Evolutionary conservation across 2,329 filamentous ascomycete genomes (phyloP), one percentile per base, ranked within the genome.

Genomic region (Trichoderma harzianum): DNA sequence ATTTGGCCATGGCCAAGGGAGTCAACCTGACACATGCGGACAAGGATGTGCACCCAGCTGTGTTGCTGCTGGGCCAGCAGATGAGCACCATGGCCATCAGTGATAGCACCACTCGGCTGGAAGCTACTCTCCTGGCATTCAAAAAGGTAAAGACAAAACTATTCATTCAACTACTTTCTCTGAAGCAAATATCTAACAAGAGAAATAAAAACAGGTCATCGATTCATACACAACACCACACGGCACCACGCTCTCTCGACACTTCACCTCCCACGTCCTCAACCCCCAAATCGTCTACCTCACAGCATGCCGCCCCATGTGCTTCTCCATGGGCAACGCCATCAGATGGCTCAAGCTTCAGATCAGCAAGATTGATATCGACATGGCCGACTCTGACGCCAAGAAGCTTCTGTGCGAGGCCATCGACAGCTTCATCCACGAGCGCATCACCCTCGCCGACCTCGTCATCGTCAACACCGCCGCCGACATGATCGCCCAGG

Each of bases 251-350:
- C 88, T 99, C 55, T 92, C 94, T 24, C 91, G 96, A 39, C 95
- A 99, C 84, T 91, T 99, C 77, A 96, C 94, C 36, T 92, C 93
- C 12, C 94, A 98, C 81, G 91, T 94, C 74, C 90, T 99, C 72
- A 96, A 94, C 78, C 93, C 95, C 47, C 96, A 99, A 82, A 98
- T 99, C 78, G 94, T 97, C 75, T 98, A 97, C 79, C 88, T 99
- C 73, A 93, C 93, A 73, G 94, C 94, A 76, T 98, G 95, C 79
- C 91, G 96, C n/a, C 95, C 96, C 39, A 93, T 99, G 83, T 97
- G 93, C 75, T 96, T 97, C 82, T 94, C 93, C 74, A 97, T 98
- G 91, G 96, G 96, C 73, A 99, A 98, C 80, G 94, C 94, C 43
- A 97, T 99, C 79, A 90, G 96, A 69, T 95, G 94, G 87, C 87